A percentile compares a stretch with the other conserved stretches of the same genome.
These are phyloP conservation scores for Penstemon eatonii DNA, from an alignment of 257 asterid genomes.

Conservation along the genomic window DNA sequence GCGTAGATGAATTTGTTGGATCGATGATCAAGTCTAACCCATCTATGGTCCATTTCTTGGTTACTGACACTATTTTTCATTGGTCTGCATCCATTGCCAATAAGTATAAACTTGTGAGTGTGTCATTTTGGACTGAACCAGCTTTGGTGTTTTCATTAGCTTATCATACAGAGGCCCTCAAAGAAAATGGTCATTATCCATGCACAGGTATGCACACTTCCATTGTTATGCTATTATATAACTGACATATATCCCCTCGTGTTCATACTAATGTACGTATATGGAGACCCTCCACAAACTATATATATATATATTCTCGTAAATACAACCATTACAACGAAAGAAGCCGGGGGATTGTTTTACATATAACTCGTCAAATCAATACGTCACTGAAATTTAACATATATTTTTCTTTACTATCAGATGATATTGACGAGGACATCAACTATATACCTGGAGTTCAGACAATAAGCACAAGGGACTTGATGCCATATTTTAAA, in stretches of 20 bases:
- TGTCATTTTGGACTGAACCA: slow-evolving; percentile 67
- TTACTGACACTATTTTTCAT: slow-evolving; percentile 47
- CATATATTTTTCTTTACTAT: too few species aligned
- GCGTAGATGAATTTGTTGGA: slow-evolving; percentile 49
- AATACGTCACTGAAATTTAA: too few species aligned
- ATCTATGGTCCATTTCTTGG: slow-evolving; percentile 31
- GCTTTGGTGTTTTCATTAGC: slow-evolving; percentile 50
- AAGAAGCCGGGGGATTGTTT: too few species aligned
- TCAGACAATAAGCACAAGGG: slow-evolving; percentile 46
- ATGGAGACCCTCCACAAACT: too few species aligned
- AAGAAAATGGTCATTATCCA: slow-evolving; percentile 46
- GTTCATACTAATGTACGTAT: too few species aligned
- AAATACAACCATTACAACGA: too few species aligned
- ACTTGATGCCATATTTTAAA: slow-evolving; percentile 53
- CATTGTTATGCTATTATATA: too few species aligned
- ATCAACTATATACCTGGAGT: slow-evolving; percentile 67
- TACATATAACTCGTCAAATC: too few species aligned
- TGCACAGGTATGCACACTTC: slow-evolving; percentile 25
- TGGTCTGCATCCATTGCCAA: slow-evolving; percentile 48
- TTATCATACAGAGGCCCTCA: slow-evolving; percentile 52
- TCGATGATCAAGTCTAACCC: slow-evolving; percentile 17
- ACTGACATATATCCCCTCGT: too few species aligned
- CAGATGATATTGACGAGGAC: slow-evolving; percentile 7
- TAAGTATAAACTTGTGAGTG: slow-evolving; percentile 46
- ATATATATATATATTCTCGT: too few species aligned